Evolutionary conservation across 768 basidiomycete species (phyloP).

Genomic region (Xerocomellus dryophilus): DNA sequence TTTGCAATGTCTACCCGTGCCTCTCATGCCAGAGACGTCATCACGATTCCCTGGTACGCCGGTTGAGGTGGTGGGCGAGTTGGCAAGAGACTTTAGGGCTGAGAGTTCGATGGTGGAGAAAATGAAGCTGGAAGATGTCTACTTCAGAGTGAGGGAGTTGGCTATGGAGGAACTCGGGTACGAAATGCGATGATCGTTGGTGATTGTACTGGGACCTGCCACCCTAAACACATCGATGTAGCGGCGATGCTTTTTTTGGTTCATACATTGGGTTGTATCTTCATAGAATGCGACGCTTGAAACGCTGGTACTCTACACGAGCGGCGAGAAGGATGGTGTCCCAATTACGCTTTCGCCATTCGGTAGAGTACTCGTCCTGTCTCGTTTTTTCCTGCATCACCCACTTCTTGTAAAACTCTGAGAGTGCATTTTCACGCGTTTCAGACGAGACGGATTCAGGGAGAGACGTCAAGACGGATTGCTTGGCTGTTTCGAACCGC

Average conservation of each 20-base stretch:
- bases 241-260: not conserved
- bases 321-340: slow-evolving; percentile 55
- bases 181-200: slow-evolving; percentile 23
- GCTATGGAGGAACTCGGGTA: slow-evolving; percentile 49
- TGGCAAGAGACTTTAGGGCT: slow-evolving; percentile 56
- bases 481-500: slow-evolving; percentile 73
- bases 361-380: slow-evolving; percentile 56
- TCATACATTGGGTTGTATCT: not conserved
- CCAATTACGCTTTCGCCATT: slow-evolving; percentile 66
- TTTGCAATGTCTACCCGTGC: slow-evolving; percentile 55
- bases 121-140: slow-evolving; percentile 55
- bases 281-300: slow-evolving; percentile 34
- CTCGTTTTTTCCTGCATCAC: slow-evolving; percentile 60
- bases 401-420: slow-evolving; percentile 75
- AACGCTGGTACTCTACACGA: slow-evolving; percentile 50
- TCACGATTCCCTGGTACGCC: slow-evolving; percentile 77
- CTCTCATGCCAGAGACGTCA: slow-evolving; percentile 55
- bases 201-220: not conserved
- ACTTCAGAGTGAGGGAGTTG: slow-evolving; percentile 60
- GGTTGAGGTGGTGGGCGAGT: slow-evolving; percentile 56
- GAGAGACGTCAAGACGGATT: slow-evolving; percentile 53
- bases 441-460: slow-evolving; percentile 47
- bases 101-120: slow-evolving; percentile 61
- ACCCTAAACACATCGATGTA: not conserved
- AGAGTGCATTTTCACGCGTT: slow-evolving; percentile 66